These are phyloP conservation scores for Clausena lansium DNA, from an alignment of 345 rosid species.

Conservation along the genomic window DNA sequence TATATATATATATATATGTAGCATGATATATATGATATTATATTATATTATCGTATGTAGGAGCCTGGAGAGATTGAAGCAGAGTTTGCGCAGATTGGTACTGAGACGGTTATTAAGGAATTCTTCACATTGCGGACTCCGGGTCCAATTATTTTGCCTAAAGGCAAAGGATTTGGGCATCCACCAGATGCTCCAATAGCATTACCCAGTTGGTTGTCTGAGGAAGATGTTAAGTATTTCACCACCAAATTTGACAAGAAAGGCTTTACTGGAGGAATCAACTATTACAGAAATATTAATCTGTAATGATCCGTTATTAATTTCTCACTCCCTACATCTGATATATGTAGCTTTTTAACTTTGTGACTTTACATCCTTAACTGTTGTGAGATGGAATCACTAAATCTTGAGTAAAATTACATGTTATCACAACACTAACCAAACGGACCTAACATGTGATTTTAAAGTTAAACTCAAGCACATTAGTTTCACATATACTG, in stretches of 20 bases:
- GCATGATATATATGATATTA: no score
- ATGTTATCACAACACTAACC: no score
- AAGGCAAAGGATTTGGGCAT: constrained; percentile 44
- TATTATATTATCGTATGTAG: constrained; percentile 30
- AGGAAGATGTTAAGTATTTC: constrained; percentile 53
- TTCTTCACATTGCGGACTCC: constrained; percentile 45
- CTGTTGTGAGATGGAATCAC: no score
- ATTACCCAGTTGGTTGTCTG: constrained; percentile 72
- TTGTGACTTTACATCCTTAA: neutral
- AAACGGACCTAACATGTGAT: no score
- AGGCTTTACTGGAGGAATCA: constrained; percentile 75
- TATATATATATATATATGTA: no score
- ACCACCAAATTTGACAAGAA: constrained; percentile 43
- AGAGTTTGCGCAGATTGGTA: constrained; percentile 46
- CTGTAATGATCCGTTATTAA: constrained; percentile 29
- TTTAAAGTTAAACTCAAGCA: no score
- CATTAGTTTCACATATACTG: no score
- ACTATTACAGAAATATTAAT: constrained; percentile 75
- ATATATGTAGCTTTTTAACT: neutral
- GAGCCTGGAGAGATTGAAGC: constrained; percentile 65
- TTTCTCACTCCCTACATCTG: neutral
- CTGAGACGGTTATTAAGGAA: constrained; percentile 42
- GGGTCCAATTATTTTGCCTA: constrained; percentile 47
- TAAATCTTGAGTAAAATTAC: no score
- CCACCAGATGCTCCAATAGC: constrained; percentile 24